Percentiles rank a stretch among this genome's conserved stretches.
Conservation (phyloP, 2,329 filamentous ascomycete species). For the Aspergillus transmontanensis region DNA sequence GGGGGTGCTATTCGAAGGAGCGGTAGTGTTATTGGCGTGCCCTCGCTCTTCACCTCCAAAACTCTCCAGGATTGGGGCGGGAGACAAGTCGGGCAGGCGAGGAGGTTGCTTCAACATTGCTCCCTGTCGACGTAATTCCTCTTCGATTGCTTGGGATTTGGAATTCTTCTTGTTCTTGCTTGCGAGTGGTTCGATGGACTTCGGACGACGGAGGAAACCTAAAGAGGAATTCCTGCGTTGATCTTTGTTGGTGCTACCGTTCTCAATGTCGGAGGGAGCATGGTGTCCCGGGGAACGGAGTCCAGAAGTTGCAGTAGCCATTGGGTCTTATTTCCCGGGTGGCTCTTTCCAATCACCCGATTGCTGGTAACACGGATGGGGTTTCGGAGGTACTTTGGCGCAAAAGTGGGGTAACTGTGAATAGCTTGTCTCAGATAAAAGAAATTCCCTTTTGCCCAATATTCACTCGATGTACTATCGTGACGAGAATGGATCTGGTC, state of each 20-base stretch:
- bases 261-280: conserved; percentile 39
- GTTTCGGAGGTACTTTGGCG: conserved; percentile 11
- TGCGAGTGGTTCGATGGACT: conserved; percentile 63
- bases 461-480: conserved; percentile 3
- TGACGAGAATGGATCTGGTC: background rate
- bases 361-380: conserved; percentile 22
- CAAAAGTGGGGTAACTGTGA: conserved; percentile 23
- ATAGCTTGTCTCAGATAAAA: conserved; percentile 26
- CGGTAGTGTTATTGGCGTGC: conserved; percentile 65
- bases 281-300: conserved; percentile 39
- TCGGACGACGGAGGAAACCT: conserved; percentile 66
- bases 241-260: conserved; percentile 24
- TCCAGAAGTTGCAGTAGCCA: conserved; percentile 38
- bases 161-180: conserved; percentile 40
- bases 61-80: conserved; percentile 53
- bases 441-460: conserved; percentile 8
- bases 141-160: conserved; percentile 47
- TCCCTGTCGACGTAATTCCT: conserved; percentile 59
- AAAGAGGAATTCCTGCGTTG: conserved; percentile 52
- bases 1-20: conserved; percentile 46
- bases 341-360: conserved; percentile 21
- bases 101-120: conserved; percentile 63
- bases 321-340: conserved; percentile 20
- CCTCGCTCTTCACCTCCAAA: conserved; percentile 64
- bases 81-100: conserved; percentile 52